Conservation (phyloP, 2,329 filamentous ascomycete species). For the Endocalyx cinctus region DNA sequence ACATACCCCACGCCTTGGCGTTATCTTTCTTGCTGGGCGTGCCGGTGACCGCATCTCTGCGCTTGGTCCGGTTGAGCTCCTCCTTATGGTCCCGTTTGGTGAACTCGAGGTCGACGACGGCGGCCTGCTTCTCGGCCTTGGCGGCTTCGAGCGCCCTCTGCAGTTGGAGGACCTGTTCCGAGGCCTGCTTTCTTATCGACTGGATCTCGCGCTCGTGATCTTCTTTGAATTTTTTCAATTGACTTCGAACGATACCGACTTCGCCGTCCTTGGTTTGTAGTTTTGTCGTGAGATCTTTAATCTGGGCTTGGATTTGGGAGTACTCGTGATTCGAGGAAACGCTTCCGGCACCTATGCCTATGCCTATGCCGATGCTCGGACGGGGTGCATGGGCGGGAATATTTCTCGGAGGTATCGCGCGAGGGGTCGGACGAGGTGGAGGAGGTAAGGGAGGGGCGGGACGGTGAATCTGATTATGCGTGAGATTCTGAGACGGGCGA, state of each 20-base stretch:
- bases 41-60: conserved; percentile 39
- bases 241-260: conserved; percentile 68
- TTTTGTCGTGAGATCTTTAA: conserved; percentile 50
- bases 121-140: conserved; percentile 59
- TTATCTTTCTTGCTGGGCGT: conserved; percentile 59
- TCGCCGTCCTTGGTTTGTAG: conserved; percentile 64
- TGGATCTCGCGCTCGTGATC: conserved; percentile 60
- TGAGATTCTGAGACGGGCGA: conserved; percentile 12
- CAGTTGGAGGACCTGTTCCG: conserved; percentile 59
- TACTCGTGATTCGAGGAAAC: conserved; percentile 36
- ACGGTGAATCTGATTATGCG: conserved; percentile 17
- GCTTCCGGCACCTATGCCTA: no score
- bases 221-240: conserved; percentile 56
- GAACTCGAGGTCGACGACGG: conserved; percentile 68
- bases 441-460: conserved; percentile 28
- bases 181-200: conserved; percentile 57
- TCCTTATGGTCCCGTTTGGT: conserved; percentile 67
- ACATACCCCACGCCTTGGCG: conserved; percentile 51
- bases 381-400: conserved; percentile 28
- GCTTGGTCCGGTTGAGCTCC: conserved; percentile 40
- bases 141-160: conserved; percentile 61
- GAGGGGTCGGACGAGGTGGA: conserved; percentile 22
- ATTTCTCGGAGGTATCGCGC: conserved; percentile 28
- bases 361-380: conserved; percentile 9
- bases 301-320: conserved; percentile 45